These are phyloP conservation scores for Peronospora belbahrii DNA, from an alignment of 352 stramenopile species.

Conservation along the genomic window DNA sequence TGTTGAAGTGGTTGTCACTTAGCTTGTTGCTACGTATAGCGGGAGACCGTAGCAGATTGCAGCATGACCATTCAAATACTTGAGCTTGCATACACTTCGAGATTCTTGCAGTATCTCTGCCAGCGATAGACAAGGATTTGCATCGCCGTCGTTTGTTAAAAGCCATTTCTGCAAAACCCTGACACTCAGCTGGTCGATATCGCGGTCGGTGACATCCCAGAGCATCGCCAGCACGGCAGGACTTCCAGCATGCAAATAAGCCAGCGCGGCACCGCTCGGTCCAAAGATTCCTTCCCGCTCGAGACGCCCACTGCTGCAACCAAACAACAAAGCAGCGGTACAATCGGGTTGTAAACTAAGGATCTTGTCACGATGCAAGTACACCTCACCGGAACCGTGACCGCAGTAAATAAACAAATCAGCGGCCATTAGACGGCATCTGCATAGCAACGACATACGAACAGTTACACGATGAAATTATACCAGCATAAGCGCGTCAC, in stretches of 20 bases:
- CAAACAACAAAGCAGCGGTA: constrained; percentile 91
- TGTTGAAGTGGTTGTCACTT: constrained; percentile 16
- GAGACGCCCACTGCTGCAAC: constrained; percentile 94
- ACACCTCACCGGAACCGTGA: constrained; percentile 93
- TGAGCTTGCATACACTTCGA: constrained; percentile 88
- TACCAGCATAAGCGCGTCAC: not conserved
- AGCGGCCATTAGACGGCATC: constrained; percentile 39
- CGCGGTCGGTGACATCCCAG: constrained; percentile 98
- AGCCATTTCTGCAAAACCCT: constrained; percentile 57
- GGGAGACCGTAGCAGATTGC: constrained; percentile 94
- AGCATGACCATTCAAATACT: constrained; percentile 91
- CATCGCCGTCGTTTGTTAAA: constrained; percentile 43
- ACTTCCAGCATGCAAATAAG: constrained; percentile 90
- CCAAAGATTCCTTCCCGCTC: constrained; percentile 86
- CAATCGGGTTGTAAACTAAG: constrained; percentile 37
- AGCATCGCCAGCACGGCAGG: constrained; percentile 96
- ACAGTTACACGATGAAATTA: constrained; percentile 1
- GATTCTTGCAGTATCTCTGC: constrained; percentile 64
- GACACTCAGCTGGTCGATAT: constrained; percentile 92
- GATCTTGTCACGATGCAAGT: constrained; percentile 83
- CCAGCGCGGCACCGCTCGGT: constrained; percentile 89
- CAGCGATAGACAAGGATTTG: constrained; percentile 28
- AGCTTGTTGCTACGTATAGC: constrained; percentile 29
- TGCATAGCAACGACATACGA: constrained; percentile 8
- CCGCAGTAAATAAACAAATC: constrained; percentile 96